A percentile compares a stretch with the other conserved stretches of the same genome.
phyloP scores from a whole-genome alignment of 805 yeast species.

The Candida saitoana region DNA sequence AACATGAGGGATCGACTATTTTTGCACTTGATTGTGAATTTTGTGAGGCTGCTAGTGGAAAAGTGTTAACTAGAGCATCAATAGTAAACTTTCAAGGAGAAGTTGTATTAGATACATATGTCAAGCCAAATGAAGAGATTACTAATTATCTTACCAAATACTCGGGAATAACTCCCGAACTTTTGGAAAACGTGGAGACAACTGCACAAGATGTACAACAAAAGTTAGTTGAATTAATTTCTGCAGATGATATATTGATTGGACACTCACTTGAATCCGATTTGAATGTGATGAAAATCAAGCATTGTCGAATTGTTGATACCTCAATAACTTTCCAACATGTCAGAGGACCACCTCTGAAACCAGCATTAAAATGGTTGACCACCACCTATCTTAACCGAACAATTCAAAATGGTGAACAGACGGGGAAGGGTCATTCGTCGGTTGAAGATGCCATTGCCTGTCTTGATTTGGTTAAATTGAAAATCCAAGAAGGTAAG shows the following conservation, averaged over 20 bases:
- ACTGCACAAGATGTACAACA: slow-evolving; percentile 65
- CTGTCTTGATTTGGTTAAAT: slow-evolving; percentile 70
- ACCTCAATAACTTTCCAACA: slow-evolving; percentile 77
- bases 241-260: slow-evolving; percentile 59
- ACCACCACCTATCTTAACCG: slow-evolving; percentile 51
- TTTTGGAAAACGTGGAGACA: slow-evolving; percentile 57
- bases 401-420: slow-evolving; percentile 62
- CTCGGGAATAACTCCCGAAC: slow-evolving; percentile 82
- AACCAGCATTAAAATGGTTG: slow-evolving; percentile 74
- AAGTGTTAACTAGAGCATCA: slow-evolving; percentile 74
- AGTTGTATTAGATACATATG: slow-evolving; percentile 66
- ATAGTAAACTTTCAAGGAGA: slow-evolving; percentile 60
- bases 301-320: slow-evolving; percentile 75
- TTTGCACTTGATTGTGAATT: slow-evolving; percentile 94
- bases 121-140: slow-evolving; percentile 72
- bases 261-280: slow-evolving; percentile 93
- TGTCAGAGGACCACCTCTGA: slow-evolving; percentile 75
- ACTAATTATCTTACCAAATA: slow-evolving; percentile 77
- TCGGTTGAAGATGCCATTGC: slow-evolving; percentile 82
- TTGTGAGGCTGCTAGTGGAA: slow-evolving; percentile 62
- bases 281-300: slow-evolving; percentile 60
- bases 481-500: slow-evolving; percentile 65
- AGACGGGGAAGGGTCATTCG: slow-evolving; percentile 62
- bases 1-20: slow-evolving; percentile 57
- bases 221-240: slow-evolving; percentile 44